phyloP scores from a whole-genome alignment of 768 basidiomycete species.

The Vararia minispora region DNA sequence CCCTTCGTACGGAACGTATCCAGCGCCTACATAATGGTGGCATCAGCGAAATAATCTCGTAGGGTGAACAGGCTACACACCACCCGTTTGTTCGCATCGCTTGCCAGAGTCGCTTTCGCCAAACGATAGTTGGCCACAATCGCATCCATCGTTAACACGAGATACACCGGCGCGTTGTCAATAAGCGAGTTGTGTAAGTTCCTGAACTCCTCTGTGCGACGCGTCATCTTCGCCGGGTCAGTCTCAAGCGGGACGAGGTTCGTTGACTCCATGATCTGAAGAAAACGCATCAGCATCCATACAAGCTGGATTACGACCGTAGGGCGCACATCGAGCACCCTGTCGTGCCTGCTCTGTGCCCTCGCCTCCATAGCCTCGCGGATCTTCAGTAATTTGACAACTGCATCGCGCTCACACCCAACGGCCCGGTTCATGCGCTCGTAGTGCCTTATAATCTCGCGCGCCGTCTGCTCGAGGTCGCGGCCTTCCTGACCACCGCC shows the following conservation, averaged over 20 bases:
- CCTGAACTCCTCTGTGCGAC: slow-evolving; percentile 82
- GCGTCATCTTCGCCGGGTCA: slow-evolving; percentile 77
- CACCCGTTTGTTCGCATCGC: slow-evolving; percentile 70
- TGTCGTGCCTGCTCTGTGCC: slow-evolving; percentile 58
- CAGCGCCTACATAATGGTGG: slow-evolving; percentile 39
- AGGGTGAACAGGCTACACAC: slow-evolving; percentile 29
- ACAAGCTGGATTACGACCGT: slow-evolving; percentile 1
- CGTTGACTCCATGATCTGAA: slow-evolving; percentile 76
- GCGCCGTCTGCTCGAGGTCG: slow-evolving; percentile 60
- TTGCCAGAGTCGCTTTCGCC: slow-evolving; percentile 56
- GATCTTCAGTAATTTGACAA: slow-evolving; percentile 65
- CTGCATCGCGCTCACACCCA: slow-evolving; percentile 63
- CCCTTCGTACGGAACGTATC: slow-evolving; percentile 65
- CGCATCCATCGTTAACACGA: slow-evolving; percentile 87
- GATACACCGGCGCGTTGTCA: slow-evolving; percentile 79
- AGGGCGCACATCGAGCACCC: slow-evolving; percentile 65
- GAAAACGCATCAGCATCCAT: background rate
- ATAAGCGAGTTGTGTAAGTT: slow-evolving; percentile 79
- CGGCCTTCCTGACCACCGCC: slow-evolving; percentile 52
- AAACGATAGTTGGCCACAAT: slow-evolving; percentile 74
- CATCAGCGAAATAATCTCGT: slow-evolving; percentile 14
- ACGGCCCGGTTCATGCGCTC: slow-evolving; percentile 64
- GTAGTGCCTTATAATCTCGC: slow-evolving; percentile 71
- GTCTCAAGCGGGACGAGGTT: slow-evolving; percentile 79
- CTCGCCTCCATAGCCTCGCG: slow-evolving; percentile 74